Evolutionary conservation across 192 early-diverging fungal species (phyloP).

Genomic region (Gonapodya prolifera): DNA sequence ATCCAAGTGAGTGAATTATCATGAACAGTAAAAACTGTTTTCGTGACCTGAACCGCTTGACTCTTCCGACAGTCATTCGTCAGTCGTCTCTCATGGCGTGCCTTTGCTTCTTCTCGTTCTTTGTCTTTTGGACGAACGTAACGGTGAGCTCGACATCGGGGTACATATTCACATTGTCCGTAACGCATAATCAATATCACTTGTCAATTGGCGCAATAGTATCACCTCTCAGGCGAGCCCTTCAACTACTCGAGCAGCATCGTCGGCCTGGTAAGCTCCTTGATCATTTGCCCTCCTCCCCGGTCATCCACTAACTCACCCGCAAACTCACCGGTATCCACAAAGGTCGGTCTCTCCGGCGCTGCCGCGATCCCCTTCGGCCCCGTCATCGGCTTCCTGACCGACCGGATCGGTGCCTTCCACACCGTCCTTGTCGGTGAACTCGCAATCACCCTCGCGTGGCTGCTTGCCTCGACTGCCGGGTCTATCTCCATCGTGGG

Average conservation of each 20-base stretch:
- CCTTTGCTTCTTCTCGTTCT: not conserved
- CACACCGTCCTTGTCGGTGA: not conserved
- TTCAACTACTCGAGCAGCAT: not conserved
- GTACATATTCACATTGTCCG: too few species aligned
- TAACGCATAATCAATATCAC: too few species aligned
- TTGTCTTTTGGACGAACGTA: not conserved
- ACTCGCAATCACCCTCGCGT: not conserved
- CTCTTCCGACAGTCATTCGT: not conserved
- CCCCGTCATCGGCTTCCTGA: not conserved
- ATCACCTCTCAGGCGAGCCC: not conserved
- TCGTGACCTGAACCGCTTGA: too few species aligned
- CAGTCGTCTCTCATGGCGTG: not conserved
- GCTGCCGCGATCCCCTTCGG: not conserved
- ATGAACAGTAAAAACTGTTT: too few species aligned
- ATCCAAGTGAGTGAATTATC: not conserved
- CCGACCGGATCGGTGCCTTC: not conserved
- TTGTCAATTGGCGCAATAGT: too few species aligned
- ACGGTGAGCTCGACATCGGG: too few species aligned
- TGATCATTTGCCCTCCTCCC: too few species aligned
- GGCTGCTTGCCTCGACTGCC: not conserved
- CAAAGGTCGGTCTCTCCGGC: not conserved
- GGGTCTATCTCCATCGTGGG: not conserved
- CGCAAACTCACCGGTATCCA: too few species aligned
- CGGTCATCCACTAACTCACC: too few species aligned
- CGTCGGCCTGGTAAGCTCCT: not conserved